Base-by-base conservation (phyloP, 148 eudicot species). In the Cornus florida region DNA sequence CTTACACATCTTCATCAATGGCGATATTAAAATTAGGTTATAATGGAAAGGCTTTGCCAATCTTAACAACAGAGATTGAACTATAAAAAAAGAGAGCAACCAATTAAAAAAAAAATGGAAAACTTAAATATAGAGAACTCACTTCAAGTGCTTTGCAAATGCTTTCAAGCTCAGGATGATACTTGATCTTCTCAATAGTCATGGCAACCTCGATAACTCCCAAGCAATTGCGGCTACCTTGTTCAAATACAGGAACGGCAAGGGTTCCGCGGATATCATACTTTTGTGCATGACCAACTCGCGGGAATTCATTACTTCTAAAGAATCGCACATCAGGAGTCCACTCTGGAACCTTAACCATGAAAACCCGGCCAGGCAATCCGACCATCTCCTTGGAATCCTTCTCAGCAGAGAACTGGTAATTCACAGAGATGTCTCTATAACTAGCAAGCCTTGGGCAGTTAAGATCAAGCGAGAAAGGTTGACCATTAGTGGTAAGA, bases 61-160 rank as follows among this genome's bases (percentile, higher is more conserved):
- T 48, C 53, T 48, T 48, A 48, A 48, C 12, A 11, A 14, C 5
- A 8, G 64, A 17, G 64, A 13, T 14, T 17, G 17, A 57, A 17
- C 19, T 57, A 13, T 57, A 16, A 57, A 16, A 35, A 57, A 57
- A 12, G 64, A 16, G 20, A 57, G 64, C 62, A 43, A 2, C 23
- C 41, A 33, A 39, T 35, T 28, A 35, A 24, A 65, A 84, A 76
- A 72, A 10, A 32, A 68, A 12, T 20, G 41, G 9, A 68, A 3
- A 65, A 17, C 38, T 69, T 22, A 75, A 56, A 24, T 13, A 78
- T 56, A 48, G 70, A 67, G 16, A 66, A 78, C 90, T 70, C 70
- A 93, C 95, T 94, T 91, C 89, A 43, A 94, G 98, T 73, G 98
- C 98, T 89, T 86, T 86, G 80, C 97, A 91, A 78, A 94, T 91